Evolutionary conservation across 1,284 basidiomycete species (phyloP).

Genomic region (Rhodofomes roseus): DNA sequence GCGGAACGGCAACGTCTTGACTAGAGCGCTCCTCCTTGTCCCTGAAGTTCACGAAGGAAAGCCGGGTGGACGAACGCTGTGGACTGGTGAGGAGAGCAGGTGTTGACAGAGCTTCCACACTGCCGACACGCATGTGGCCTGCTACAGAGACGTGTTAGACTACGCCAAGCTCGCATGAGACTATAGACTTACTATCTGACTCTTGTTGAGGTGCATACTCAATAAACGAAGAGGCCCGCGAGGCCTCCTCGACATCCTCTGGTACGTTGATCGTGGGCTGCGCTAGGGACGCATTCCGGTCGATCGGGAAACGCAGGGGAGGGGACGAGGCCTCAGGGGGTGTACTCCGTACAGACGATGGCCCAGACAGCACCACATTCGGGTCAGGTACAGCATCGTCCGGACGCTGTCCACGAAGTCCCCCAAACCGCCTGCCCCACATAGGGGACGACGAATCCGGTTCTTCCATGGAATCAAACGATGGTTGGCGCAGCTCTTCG

Average conservation of each 20-base stretch:
- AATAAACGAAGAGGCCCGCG: slow-evolving; percentile 48
- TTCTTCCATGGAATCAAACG: slow-evolving; percentile 12
- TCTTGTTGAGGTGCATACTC: slow-evolving; percentile 37
- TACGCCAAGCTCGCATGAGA: background rate
- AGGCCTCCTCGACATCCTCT: slow-evolving; percentile 58
- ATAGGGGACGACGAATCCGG: slow-evolving; percentile 22
- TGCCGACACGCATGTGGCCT: slow-evolving; percentile 50
- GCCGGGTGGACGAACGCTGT: slow-evolving; percentile 39
- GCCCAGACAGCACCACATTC: slow-evolving; percentile 23
- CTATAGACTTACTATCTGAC: slow-evolving; percentile 37
- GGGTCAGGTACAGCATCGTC: slow-evolving; percentile 19
- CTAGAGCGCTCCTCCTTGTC: slow-evolving; percentile 9
- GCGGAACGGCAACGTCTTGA: slow-evolving; percentile 9
- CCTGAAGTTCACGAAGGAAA: slow-evolving; percentile 24
- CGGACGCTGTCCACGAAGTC: slow-evolving; percentile 23
- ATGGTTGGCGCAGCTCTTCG: slow-evolving; percentile 34
- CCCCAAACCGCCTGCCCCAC: slow-evolving; percentile 29
- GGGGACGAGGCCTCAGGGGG: slow-evolving; percentile 22
- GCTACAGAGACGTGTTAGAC: slow-evolving; percentile 3
- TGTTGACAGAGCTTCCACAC: slow-evolving; percentile 48
- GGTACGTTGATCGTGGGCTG: slow-evolving; percentile 42
- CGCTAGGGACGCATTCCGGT: slow-evolving; percentile 19
- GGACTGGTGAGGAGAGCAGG: slow-evolving; percentile 40
- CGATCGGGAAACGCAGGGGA: slow-evolving; percentile 30
- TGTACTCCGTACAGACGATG: slow-evolving; percentile 18